Evolutionary conservation across 73 alveolate genomes (phyloP).

Genomic region (Symbiodinium pilosum): DNA sequence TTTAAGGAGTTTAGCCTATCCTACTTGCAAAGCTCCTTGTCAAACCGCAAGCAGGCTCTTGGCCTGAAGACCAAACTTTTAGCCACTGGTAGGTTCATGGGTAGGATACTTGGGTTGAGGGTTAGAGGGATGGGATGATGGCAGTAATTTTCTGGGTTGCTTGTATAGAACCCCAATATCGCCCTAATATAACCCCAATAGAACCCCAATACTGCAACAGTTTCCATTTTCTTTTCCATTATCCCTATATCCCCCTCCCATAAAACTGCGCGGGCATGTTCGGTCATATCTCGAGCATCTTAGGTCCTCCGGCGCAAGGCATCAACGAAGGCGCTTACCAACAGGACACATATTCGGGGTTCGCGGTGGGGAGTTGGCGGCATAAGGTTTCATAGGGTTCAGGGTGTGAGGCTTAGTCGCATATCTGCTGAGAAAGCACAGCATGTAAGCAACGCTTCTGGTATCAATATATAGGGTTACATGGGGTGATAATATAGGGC

Average conservation of each 20-base stretch:
- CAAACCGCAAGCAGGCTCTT: too few species aligned
- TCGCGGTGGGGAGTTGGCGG: not conserved
- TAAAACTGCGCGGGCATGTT: too few species aligned
- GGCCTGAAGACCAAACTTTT: too few species aligned
- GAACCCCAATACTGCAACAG: too few species aligned
- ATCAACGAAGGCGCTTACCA: constrained; percentile 71
- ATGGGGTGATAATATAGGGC: not conserved
- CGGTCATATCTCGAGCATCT: too few species aligned
- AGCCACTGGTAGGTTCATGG: too few species aligned
- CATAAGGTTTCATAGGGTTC: not conserved
- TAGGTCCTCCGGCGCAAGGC: constrained; percentile 55
- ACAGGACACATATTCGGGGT: not conserved
- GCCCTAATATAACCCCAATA: not conserved
- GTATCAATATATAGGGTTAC: not conserved
- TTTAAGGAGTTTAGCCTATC: too few species aligned
- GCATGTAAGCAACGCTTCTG: not conserved
- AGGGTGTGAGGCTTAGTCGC: not conserved
- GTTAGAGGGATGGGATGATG: too few species aligned
- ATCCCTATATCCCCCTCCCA: too few species aligned
- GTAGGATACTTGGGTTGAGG: too few species aligned
- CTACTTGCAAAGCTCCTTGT: too few species aligned
- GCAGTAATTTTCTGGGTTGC: not conserved
- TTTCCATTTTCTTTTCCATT: too few species aligned
- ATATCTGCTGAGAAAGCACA: not conserved
- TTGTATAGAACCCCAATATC: not conserved